Evolutionary conservation across 768 basidiomycete genomes (phyloP).

Genomic region (Pleurotus pulmonarius): DNA sequence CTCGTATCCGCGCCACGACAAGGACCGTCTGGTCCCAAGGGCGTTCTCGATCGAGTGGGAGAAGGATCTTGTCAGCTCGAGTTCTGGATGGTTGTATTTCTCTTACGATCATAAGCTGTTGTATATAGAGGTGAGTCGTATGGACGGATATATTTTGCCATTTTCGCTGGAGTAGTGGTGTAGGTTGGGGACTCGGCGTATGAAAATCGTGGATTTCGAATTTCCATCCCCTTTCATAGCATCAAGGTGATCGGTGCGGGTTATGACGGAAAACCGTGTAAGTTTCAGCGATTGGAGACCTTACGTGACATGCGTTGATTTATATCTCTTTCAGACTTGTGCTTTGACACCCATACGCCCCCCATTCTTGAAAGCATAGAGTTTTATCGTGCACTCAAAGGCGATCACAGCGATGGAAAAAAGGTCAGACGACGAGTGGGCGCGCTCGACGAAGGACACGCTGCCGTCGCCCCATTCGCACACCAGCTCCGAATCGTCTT

Average conservation of each 20-base stretch:
- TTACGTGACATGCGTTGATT: constrained; percentile 8
- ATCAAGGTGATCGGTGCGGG: constrained; percentile 62
- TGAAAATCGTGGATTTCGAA: constrained; percentile 45
- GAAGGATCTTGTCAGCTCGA: constrained; percentile 37
- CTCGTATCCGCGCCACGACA: constrained; percentile 22
- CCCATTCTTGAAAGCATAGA: constrained; percentile 59
- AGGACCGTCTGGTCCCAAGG: constrained; percentile 31
- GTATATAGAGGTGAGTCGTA: constrained; percentile 46
- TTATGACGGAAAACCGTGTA: constrained; percentile 65
- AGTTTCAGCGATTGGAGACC: constrained; percentile 14
- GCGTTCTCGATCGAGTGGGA: constrained; percentile 75
- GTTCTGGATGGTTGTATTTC: constrained; percentile 53
- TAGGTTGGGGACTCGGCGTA: constrained; percentile 58
- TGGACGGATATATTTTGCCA: too few species aligned
- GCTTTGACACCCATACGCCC: constrained; percentile 65
- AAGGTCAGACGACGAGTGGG: constrained; percentile 58
- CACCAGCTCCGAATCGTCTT: constrained; percentile 66
- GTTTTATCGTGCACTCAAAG: constrained; percentile 49
- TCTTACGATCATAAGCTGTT: constrained; percentile 70
- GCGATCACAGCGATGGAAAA: constrained; percentile 30
- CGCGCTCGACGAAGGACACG: constrained; percentile 56
- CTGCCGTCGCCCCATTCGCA: constrained; percentile 61
- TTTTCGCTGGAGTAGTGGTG: not conserved
- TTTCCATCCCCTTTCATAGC: constrained; percentile 53
- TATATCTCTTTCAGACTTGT: constrained; percentile 42